A percentile compares a stretch with the other conserved stretches of the same genome.
Evolutionary conservation across 208 protist genomes (phyloP).

Genomic region (Crithidia fasciculata): DNA sequence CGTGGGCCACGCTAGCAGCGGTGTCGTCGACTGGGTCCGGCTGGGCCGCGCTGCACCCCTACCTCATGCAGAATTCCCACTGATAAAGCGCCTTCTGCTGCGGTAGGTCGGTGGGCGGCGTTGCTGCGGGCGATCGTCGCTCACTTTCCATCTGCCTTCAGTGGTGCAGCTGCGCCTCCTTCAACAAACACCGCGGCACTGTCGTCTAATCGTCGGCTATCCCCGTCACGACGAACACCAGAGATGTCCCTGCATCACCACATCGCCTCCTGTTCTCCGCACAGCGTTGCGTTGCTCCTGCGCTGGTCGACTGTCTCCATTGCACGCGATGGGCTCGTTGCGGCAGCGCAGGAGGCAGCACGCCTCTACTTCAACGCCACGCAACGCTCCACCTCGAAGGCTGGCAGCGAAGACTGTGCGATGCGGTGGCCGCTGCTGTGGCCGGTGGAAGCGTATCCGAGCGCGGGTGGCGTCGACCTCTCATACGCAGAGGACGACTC

Average conservation of each 20-base stretch:
- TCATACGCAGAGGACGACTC: constrained; percentile 15
- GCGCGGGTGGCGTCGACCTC: constrained; percentile 7
- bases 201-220: too few relatives aligned
- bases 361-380: background rate
- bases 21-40: constrained; percentile 18
- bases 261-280: constrained; percentile 8
- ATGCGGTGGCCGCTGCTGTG: constrained; percentile 25
- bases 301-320: constrained; percentile 49
- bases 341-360: constrained; percentile 26
- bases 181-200: too few relatives aligned
- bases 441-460: constrained; percentile 27
- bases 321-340: constrained; percentile 36
- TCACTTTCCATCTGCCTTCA: background rate
- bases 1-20: constrained; percentile 11
- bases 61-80: background rate
- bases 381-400: background rate
- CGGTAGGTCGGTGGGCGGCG: background rate
- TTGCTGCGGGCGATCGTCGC: constrained; percentile 21
- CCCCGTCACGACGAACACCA: too few relatives aligned
- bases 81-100: background rate
- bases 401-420: too few relatives aligned
- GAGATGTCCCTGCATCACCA: background rate
- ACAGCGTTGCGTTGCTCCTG: constrained; percentile 36
- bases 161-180: background rate
- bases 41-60: constrained; percentile 25